phyloP scores from a whole-genome alignment of 164 flowering plant species.

The Aristolochia fimbriata region DNA sequence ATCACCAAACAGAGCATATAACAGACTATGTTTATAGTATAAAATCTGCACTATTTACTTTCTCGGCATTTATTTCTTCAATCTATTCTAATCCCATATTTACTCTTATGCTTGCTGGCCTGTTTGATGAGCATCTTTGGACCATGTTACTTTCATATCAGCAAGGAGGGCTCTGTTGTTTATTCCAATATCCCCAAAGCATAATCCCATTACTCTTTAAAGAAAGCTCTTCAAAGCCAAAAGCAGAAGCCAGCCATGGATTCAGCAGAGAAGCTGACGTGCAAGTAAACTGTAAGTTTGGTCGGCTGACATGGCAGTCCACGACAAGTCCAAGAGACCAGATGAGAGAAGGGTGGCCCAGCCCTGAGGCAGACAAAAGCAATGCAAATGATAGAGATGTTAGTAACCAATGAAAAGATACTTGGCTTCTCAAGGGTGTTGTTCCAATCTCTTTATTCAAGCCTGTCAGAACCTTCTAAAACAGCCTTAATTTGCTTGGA shows the following conservation, averaged over 20 bases:
- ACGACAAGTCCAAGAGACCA: constrained; percentile 12
- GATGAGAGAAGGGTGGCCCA: constrained; percentile 16
- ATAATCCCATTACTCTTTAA: no score
- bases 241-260: background rate
- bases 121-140: no score
- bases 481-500: constrained; percentile 53
- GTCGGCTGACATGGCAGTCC: constrained; percentile 25
- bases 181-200: no score
- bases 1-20: no score
- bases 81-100: no score
- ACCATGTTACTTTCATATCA: no score
- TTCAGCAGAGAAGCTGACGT: constrained; percentile 5
- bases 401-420: constrained; percentile 44
- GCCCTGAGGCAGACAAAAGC: constrained; percentile 35
- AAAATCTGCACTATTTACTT: no score
- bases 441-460: constrained; percentile 57
- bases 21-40: no score
- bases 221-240: background rate
- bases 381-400: constrained; percentile 29
- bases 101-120: no score
- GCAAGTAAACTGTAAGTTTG: constrained; percentile 12
- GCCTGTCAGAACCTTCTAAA: constrained; percentile 52
- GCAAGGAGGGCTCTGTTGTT: no score
- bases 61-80: no score
- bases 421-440: constrained; percentile 68